Percentiles rank a stretch among this genome's conserved stretches.
Evolutionary conservation across 2,329 filamentous ascomycete species (phyloP).

Genomic region (Orbilia oligospora): DNA sequence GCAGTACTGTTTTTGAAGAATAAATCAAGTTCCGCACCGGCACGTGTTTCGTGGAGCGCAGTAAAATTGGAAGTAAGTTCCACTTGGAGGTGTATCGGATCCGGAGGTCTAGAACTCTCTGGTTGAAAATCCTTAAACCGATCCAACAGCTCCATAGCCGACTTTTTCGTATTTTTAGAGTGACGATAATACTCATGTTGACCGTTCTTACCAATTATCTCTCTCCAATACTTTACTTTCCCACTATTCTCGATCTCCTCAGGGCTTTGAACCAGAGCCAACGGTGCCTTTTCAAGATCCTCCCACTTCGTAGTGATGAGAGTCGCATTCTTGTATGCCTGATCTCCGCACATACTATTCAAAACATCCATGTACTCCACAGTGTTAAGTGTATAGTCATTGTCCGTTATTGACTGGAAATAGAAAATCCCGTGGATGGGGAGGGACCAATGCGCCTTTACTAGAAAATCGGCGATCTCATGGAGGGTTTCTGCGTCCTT

Average conservation of each 20-base stretch:
- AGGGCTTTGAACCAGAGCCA: too few relatives aligned
- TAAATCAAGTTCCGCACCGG: too few relatives aligned
- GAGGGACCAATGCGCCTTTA: background rate
- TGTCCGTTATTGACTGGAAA: constrained; percentile 1
- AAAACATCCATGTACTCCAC: background rate
- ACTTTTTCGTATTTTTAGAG: background rate
- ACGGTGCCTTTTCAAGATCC: background rate
- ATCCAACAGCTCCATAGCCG: background rate
- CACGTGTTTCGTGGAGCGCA: background rate
- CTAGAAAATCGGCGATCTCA: constrained; percentile 7
- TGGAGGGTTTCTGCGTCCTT: constrained; percentile 10
- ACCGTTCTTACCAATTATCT: background rate
- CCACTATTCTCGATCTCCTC: background rate
- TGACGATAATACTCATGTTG: background rate
- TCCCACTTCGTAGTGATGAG: constrained; percentile 5
- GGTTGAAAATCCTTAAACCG: background rate
- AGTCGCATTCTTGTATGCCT: background rate
- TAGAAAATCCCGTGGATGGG: background rate
- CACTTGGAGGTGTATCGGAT: background rate
- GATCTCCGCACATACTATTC: background rate
- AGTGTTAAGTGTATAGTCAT: background rate
- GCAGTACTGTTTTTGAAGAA: too few relatives aligned
- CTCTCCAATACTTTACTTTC: background rate
- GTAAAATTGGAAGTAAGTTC: background rate
- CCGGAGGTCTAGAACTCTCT: background rate